These are phyloP conservation scores for Populus hybrid DNA, from an alignment of 441 rosid genomes.

Conservation along the genomic window DNA sequence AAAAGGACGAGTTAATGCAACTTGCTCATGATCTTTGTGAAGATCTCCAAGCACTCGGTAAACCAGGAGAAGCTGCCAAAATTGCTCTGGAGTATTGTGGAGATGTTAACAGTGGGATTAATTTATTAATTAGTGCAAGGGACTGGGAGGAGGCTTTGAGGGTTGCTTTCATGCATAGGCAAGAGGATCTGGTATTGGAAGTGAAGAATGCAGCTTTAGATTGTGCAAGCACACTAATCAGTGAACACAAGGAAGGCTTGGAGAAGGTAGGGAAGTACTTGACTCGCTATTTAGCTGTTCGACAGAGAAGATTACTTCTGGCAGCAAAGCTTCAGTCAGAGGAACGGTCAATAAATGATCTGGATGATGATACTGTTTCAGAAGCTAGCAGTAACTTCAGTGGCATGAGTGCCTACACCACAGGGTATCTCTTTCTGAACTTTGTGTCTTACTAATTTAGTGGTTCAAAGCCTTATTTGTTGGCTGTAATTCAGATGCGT, in stretches of 20 bases:
- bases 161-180: constrained; percentile 63
- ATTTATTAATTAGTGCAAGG: constrained; percentile 71
- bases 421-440: constrained; percentile 49
- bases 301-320: constrained; percentile 88
- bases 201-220: constrained; percentile 73
- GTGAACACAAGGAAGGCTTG: constrained; percentile 72
- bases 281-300: constrained; percentile 92
- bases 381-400: constrained; percentile 88
- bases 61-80: constrained; percentile 92
- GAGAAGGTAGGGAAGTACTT: constrained; percentile 91
- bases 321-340: constrained; percentile 85
- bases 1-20: constrained; percentile 58
- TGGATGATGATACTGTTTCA: constrained; percentile 86
- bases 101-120: constrained; percentile 65
- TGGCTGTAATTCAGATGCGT: background rate
- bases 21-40: constrained; percentile 82
- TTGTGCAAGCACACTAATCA: constrained; percentile 55
- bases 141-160: constrained; percentile 97
- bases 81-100: constrained; percentile 80
- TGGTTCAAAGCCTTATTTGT: background rate
- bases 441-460: background rate
- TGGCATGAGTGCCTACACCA: constrained; percentile 94
- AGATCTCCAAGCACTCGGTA: constrained; percentile 91
- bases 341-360: constrained; percentile 59
- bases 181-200: constrained; percentile 56